Conservation (phyloP, 768 basidiomycete species). For the Coprinopsis sp. region DNA sequence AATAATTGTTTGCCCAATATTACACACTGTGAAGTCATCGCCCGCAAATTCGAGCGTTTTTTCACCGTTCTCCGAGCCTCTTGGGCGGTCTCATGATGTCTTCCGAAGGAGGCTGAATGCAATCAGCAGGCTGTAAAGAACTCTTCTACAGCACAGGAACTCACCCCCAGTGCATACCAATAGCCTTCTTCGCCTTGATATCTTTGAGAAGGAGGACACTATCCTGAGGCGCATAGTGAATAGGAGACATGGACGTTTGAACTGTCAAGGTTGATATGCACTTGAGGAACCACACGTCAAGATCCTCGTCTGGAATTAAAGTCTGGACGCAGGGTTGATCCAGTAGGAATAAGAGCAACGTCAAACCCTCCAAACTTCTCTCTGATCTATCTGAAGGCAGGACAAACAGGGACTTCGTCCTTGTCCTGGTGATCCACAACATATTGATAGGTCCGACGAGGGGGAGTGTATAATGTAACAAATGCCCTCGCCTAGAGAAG, state of each 20-base stretch:
- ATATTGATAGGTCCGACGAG: conserved; percentile 61
- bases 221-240: conserved; percentile 66
- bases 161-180: conserved; percentile 73
- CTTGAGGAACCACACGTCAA: conserved; percentile 26
- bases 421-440: conserved; percentile 45
- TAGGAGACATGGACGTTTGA: conserved; percentile 54
- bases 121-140: conserved; percentile 36
- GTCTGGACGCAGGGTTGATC: conserved; percentile 31
- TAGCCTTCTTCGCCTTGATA: conserved; percentile 49
- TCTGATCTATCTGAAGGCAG: conserved; percentile 71
- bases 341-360: conserved; percentile 68
- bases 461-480: conserved; percentile 56
- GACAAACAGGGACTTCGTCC: conserved; percentile 54
- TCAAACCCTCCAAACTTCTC: conserved; percentile 59
- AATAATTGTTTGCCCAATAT: no score
- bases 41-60: conserved; percentile 42
- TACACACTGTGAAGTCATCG: no score
- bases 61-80: conserved; percentile 46
- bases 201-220: conserved; percentile 65
- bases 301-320: no score
- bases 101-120: conserved; percentile 47
- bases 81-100: conserved; percentile 59
- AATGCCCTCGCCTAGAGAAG: conserved; percentile 4
- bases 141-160: conserved; percentile 10
- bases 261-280: conserved; percentile 51